phyloP scores from a whole-genome alignment of 768 basidiomycete species.

The Serpula lacrymans region DNA sequence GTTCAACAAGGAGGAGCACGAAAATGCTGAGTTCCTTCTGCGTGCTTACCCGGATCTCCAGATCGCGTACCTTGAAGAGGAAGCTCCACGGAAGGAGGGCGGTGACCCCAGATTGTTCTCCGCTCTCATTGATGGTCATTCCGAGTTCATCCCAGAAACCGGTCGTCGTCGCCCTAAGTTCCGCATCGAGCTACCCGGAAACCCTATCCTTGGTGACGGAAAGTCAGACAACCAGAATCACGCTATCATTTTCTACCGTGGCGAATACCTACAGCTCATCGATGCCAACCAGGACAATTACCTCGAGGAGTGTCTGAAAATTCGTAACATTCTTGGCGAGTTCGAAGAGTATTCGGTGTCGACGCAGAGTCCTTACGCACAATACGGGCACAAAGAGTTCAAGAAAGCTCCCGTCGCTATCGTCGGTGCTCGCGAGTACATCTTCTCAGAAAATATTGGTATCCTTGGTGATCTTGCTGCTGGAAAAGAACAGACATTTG shows the following conservation, averaged over 20 bases:
- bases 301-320: constrained; percentile 98
- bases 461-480: constrained; percentile 98
- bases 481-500: constrained; percentile 99
- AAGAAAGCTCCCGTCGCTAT: constrained; percentile 89
- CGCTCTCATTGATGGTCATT: constrained; percentile 95
- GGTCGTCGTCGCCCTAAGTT: constrained; percentile 93
- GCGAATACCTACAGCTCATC: constrained; percentile 98
- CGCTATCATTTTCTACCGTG: constrained; percentile 98
- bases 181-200: constrained; percentile 96
- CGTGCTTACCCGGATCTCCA: constrained; percentile 98
- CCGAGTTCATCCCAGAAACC: constrained; percentile 87
- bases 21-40: constrained; percentile 96
- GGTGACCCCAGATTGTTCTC: constrained; percentile 96
- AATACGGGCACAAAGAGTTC: constrained; percentile 88
- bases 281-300: constrained; percentile 99
- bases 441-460: constrained; percentile 99
- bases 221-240: constrained; percentile 99
- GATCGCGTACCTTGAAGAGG: constrained; percentile 98
- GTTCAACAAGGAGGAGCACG: constrained; percentile 99
- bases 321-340: constrained; percentile 95
- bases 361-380: constrained; percentile 87
- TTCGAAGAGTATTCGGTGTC: constrained; percentile 92
- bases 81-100: constrained; percentile 89
- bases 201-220: constrained; percentile 98
- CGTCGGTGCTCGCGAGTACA: constrained; percentile 98